These are phyloP conservation scores for Nannizziopsis arthrosporioides DNA, from an alignment of 2,329 filamentous ascomycete genomes.

Conservation along the genomic window DNA sequence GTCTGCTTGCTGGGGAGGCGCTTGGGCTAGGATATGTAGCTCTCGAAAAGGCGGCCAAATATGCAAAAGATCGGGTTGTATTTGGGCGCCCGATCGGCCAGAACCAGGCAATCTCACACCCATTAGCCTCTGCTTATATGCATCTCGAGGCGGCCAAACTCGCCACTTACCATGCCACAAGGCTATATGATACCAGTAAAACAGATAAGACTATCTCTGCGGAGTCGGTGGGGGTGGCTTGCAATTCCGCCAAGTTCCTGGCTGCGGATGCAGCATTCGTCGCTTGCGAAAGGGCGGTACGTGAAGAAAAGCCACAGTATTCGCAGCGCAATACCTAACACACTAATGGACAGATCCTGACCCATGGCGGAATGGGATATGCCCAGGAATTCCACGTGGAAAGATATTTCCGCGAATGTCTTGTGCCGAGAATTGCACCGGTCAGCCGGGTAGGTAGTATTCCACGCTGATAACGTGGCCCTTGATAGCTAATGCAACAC, in stretches of 20 bases:
- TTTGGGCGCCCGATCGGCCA: slow-evolving; percentile 48
- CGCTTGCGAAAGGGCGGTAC: slow-evolving; percentile 47
- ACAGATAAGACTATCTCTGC: slow-evolving; percentile 43
- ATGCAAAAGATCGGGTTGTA: slow-evolving; percentile 54
- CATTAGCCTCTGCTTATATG: slow-evolving; percentile 49
- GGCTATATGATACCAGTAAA: slow-evolving; percentile 45
- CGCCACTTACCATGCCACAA: slow-evolving; percentile 50
- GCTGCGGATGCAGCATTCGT: slow-evolving; percentile 51
- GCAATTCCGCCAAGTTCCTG: slow-evolving; percentile 47
- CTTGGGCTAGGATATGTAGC: slow-evolving; percentile 68
- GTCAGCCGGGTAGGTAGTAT: slow-evolving; percentile 32
- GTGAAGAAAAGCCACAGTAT: slow-evolving; percentile 44
- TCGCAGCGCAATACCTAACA: background rate
- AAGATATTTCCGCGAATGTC: slow-evolving; percentile 47
- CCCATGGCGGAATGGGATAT: slow-evolving; percentile 53
- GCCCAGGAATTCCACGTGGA: slow-evolving; percentile 53
- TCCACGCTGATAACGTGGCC: background rate
- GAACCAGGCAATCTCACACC: slow-evolving; percentile 50
- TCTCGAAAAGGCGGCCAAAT: slow-evolving; percentile 49
- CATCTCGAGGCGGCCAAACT: slow-evolving; percentile 50
- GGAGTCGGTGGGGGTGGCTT: slow-evolving; percentile 49
- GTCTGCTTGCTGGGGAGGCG: slow-evolving; percentile 65
- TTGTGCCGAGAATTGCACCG: slow-evolving; percentile 49
- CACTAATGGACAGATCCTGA: slow-evolving; percentile 23
- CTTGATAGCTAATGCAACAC: slow-evolving; percentile 3